Evolutionary conservation across 768 basidiomycete genomes (phyloP).

Genomic region (Phallus indusiatus): DNA sequence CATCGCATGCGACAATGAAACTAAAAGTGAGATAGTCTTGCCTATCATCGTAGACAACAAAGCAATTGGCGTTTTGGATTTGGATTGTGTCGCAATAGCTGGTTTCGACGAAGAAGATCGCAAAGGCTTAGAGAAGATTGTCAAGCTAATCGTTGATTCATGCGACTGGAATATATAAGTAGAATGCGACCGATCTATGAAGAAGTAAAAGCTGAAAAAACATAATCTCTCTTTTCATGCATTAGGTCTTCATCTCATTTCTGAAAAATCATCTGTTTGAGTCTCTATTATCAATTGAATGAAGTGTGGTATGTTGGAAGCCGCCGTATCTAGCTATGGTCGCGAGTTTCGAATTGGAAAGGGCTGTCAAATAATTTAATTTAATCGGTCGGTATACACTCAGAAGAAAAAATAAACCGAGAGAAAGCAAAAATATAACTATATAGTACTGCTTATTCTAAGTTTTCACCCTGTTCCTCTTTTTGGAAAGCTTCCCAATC

Average conservation of each 20-base stretch:
- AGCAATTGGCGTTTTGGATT: constrained; percentile 52
- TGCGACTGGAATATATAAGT: constrained; percentile 49
- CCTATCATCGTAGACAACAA: constrained; percentile 44
- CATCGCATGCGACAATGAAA: constrained; percentile 88
- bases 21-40: constrained; percentile 83
- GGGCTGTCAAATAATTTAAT: background rate
- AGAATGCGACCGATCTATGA: background rate
- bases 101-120: constrained; percentile 76
- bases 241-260: background rate
- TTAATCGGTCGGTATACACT: background rate
- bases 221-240: too few relatives aligned
- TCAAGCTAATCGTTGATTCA: constrained; percentile 46
- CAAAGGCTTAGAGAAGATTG: constrained; percentile 67
- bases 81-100: constrained; percentile 65
- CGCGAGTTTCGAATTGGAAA: too few relatives aligned
- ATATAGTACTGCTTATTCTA: constrained; percentile 5
- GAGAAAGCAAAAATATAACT: background rate
- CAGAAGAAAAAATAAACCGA: background rate
- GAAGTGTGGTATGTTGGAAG: background rate
- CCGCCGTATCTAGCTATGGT: too few relatives aligned
- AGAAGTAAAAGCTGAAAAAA: background rate
- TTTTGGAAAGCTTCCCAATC: constrained; percentile 54
- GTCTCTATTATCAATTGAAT: too few relatives aligned
- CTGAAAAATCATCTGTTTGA: too few relatives aligned
- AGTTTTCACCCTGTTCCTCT: constrained; percentile 14